Conservation (phyloP, 768 basidiomycete genomes). For the Mrakia frigida region DNA sequence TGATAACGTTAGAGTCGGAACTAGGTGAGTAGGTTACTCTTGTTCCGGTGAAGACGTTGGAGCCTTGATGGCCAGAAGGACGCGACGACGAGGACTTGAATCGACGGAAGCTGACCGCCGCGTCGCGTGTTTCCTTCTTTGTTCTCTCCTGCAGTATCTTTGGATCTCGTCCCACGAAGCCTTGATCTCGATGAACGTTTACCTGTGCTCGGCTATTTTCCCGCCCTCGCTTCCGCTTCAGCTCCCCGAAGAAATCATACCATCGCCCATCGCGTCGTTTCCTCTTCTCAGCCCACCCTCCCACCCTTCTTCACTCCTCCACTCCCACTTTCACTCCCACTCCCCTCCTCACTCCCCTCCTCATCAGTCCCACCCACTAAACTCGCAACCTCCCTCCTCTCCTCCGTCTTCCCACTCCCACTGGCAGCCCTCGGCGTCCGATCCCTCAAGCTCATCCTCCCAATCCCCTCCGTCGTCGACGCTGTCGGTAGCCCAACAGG, state of each 20-base stretch:
- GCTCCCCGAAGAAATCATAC: neutral
- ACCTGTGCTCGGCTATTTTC: no score
- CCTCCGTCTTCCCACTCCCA: neutral
- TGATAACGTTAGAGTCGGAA: slow-evolving; percentile 84
- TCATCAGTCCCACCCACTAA: neutral
- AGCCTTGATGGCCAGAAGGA: neutral
- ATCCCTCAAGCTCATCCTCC: neutral
- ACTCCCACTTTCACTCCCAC: neutral
- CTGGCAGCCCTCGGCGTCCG: no score
- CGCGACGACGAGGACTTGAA: neutral
- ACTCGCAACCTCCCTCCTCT: neutral
- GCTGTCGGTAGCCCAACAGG: neutral
- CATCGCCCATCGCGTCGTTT: neutral
- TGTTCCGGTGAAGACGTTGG: neutral
- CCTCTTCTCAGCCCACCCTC: neutral
- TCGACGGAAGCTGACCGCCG: neutral
- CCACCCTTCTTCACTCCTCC: neutral
- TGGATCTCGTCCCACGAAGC: slow-evolving; percentile 54
- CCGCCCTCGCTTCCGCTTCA: no score
- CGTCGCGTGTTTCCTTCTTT: neutral
- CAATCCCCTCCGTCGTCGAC: neutral
- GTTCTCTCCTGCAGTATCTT: slow-evolving; percentile 54
- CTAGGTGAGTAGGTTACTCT: slow-evolving; percentile 47
- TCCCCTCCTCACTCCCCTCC: neutral
- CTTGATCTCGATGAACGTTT: neutral